Conservation (phyloP, 768 basidiomycete species). For the Agrocybe praecox region DNA sequence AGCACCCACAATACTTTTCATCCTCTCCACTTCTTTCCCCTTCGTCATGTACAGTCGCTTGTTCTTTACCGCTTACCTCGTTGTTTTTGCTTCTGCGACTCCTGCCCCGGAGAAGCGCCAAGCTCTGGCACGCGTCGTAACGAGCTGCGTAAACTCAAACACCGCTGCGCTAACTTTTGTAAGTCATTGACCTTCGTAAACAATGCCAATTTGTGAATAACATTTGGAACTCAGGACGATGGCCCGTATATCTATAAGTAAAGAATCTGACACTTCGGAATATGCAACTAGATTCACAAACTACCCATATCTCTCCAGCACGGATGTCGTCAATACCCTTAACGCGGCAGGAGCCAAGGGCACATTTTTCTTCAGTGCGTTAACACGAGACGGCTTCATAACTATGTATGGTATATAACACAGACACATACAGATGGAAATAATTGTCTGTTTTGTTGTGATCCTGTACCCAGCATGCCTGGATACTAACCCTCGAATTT, state of each 20-base stretch:
- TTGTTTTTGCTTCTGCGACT: slow-evolving; percentile 5
- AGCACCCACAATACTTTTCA: not conserved
- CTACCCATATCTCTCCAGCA: slow-evolving; percentile 16
- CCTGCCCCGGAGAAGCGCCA: slow-evolving; percentile 15
- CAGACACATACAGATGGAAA: slow-evolving; percentile 32
- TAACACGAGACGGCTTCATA: too few species aligned
- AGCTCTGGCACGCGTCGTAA: slow-evolving; percentile 31
- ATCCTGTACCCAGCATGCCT: not conserved
- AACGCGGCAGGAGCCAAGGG: slow-evolving; percentile 35
- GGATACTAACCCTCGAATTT: not conserved
- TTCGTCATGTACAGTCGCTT: not conserved
- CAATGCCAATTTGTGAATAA: not conserved
- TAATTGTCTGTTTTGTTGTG: slow-evolving; percentile 42
- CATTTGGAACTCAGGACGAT: slow-evolving; percentile 34
- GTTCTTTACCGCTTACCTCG: slow-evolving; percentile 4
- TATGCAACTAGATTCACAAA: not conserved
- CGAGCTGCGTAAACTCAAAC: slow-evolving; percentile 36
- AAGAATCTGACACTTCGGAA: not conserved
- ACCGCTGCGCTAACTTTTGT: slow-evolving; percentile 49
- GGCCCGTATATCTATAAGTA: slow-evolving; percentile 43
- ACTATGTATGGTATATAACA: too few species aligned
- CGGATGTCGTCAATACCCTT: slow-evolving; percentile 38
- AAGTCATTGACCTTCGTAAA: slow-evolving; percentile 12
- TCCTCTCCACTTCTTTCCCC: not conserved
- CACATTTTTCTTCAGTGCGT: slow-evolving; percentile 50